Conservation (phyloP, 306 rosid genomes). For the Vicia faba region DNA sequence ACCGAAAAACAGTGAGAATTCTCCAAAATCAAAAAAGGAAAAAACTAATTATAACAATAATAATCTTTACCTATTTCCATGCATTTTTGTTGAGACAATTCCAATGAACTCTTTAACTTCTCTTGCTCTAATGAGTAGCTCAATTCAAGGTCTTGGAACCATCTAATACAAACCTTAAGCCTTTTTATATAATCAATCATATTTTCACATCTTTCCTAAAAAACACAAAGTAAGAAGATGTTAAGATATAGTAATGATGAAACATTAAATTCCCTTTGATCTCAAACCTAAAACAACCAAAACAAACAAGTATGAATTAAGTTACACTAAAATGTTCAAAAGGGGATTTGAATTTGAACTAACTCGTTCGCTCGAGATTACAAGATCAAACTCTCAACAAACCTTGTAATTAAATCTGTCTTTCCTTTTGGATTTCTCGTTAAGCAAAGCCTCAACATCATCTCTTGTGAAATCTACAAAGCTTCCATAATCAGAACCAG, state of each 20-base stretch:
- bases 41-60: not conserved
- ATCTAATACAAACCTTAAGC: conserved; percentile 87
- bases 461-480: conserved; percentile 82
- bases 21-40: not conserved
- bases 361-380: not conserved
- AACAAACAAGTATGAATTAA: not conserved
- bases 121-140: conserved; percentile 83
- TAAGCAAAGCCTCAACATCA: conserved; percentile 82
- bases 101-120: conserved; percentile 63
- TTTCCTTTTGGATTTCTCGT: conserved; percentile 78
- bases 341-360: not conserved
- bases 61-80: conserved; percentile 63
- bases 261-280: not conserved
- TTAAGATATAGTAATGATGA: too few species aligned
- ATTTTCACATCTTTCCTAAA: conserved; percentile 93
- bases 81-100: conserved; percentile 67
- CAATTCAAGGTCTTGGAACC: conserved; percentile 94
- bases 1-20: conserved; percentile 1
- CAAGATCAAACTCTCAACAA: conserved; percentile 26
- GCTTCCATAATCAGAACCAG: conserved; percentile 80
- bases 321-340: not conserved
- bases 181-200: conserved; percentile 87
- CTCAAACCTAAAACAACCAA: conserved; percentile 29
- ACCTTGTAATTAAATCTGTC: conserved; percentile 97
- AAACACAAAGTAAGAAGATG: conserved; percentile 13